These are phyloP conservation scores for Pleomassaria siparia DNA, from an alignment of 2,329 filamentous ascomycete genomes.

Conservation along the genomic window DNA sequence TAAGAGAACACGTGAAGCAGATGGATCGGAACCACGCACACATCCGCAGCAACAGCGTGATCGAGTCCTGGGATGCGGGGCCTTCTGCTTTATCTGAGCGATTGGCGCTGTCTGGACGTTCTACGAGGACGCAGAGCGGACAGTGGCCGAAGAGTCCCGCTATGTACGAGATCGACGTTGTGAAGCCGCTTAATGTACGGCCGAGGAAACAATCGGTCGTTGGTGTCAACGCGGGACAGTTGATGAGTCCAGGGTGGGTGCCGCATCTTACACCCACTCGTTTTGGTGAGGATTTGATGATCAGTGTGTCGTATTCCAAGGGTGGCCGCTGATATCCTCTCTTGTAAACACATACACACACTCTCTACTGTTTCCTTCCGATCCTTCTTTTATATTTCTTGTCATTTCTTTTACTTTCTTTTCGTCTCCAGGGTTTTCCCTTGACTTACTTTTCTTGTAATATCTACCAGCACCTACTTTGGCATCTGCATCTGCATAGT, in stretches of 20 bases:
- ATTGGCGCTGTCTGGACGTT: conserved; percentile 16
- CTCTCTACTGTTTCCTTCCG: background rate
- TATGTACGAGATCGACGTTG: conserved; percentile 25
- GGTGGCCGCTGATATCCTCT: conserved; percentile 8
- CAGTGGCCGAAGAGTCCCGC: conserved; percentile 29
- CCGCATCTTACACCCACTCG: conserved; percentile 68
- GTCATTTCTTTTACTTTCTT: background rate
- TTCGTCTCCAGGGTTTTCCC: background rate
- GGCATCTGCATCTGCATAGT: conserved; percentile 1
- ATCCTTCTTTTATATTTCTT: background rate
- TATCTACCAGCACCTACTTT: background rate
- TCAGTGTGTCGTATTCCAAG: conserved; percentile 41
- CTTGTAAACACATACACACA: no score
- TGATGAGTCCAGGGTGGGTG: conserved; percentile 58
- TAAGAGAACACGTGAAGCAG: conserved; percentile 6
- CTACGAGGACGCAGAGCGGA: conserved; percentile 26
- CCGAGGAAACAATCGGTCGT: conserved; percentile 12
- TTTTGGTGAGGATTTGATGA: conserved; percentile 65
- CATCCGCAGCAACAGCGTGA: conserved; percentile 25
- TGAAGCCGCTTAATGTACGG: conserved; percentile 31
- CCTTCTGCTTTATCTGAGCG: conserved; percentile 17
- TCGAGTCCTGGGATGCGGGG: conserved; percentile 22
- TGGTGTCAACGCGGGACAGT: conserved; percentile 19
- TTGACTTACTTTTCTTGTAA: conserved; percentile 4
- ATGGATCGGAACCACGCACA: conserved; percentile 24